phyloP scores from a whole-genome alignment of 345 rosid species.

The Brassica carinata region DNA sequence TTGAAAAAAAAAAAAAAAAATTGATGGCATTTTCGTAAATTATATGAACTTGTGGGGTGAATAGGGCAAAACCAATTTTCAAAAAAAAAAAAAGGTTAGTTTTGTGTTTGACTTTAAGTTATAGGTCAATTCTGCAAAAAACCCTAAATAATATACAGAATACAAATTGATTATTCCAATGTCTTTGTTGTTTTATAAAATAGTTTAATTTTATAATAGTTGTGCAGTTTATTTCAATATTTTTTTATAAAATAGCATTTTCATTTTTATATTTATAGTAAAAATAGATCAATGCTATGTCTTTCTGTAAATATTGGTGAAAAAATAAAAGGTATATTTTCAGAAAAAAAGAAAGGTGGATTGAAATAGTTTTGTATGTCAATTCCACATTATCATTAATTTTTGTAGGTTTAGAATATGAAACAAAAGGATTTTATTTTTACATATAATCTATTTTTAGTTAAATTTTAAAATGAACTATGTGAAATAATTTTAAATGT shows the following conservation, averaged over 20 bases:
- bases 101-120: too few relatives aligned
- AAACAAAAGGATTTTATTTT: not conserved
- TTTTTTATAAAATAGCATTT: not conserved
- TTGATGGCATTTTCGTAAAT: too few relatives aligned
- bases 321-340: not conserved
- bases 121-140: too few relatives aligned
- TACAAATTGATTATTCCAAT: not conserved
- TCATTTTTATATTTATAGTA: too few relatives aligned
- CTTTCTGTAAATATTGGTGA: not conserved
- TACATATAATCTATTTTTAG: too few relatives aligned
- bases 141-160: not conserved
- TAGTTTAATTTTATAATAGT: not conserved
- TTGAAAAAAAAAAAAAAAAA: too few relatives aligned
- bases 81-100: too few relatives aligned
- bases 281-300: not conserved
- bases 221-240: not conserved
- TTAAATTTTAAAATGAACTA: too few relatives aligned
- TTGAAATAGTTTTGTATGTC: not conserved
- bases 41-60: too few relatives aligned
- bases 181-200: too few relatives aligned
- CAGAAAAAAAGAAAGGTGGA: not conserved
- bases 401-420: not conserved
- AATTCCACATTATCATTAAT: not conserved
- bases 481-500: not conserved
- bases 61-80: too few relatives aligned